Base-by-base conservation (phyloP, 768 basidiomycete genomes). In the Gautieria morchelliformis region DNA sequence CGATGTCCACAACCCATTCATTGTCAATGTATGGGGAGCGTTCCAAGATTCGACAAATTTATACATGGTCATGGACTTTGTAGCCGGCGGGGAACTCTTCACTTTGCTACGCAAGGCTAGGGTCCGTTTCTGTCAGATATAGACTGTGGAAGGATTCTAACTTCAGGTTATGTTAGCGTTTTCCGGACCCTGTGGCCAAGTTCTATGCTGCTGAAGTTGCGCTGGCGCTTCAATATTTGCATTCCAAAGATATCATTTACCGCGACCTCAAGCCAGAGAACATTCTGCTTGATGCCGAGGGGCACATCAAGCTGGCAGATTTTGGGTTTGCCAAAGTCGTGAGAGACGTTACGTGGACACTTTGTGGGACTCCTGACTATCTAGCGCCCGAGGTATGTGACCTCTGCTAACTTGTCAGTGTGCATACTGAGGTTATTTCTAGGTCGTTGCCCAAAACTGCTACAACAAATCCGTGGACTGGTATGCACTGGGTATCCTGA, bases 221-320 rank as follows among this genome's bases (percentile, higher is more conserved):
- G 39, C 78, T 96, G 47, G 96, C 94, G 1, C 79, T 98, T 61
- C 89, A 93, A 63, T 85, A 97, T 68, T 74, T 98, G 2, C 96
- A 98, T 65, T 72, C 74, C 14, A 78, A 84, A 20, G 82, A 94
- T 64, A 93, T 98, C 69, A 89, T 98, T 60, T 98, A 98, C 70
- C 90, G 95, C 17, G 95, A 98, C 71, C 80, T 98, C 48, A 98
- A 99, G 70, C 96, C 96, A 1, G 96, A 99, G 68, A 97, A 97
- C 67, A 88, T 97, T 49, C 78, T 97, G 32, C 80, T 97, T 52
- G 91, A 88, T 61, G 78, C 83, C n/a, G 93, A 96, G 66, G 94
- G 94, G 0, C 93, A 97, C 69, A 92, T 97, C 72, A 96, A 95
- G 71, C 85, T 97, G 35, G 92, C 93, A 15, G 94, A 97, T 68